Conservation (phyloP, 1,284 basidiomycete genomes). For the Cryptococcus hybrid region DNA sequence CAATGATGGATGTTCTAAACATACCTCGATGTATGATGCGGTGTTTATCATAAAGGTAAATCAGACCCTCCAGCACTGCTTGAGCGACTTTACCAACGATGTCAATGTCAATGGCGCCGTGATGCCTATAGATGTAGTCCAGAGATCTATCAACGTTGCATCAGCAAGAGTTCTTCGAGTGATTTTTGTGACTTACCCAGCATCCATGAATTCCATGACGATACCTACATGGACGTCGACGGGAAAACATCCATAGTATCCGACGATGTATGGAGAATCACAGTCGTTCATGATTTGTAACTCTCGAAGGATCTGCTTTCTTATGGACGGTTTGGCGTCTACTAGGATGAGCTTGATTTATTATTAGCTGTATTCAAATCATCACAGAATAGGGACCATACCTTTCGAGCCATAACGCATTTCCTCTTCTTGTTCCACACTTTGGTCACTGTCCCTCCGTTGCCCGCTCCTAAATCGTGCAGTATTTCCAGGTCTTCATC, state of each 20-base stretch:
- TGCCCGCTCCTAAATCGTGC: constrained; percentile 90
- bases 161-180: background rate
- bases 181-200: constrained; percentile 45
- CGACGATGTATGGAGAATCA: constrained; percentile 87
- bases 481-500: constrained; percentile 81
- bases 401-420: constrained; percentile 94
- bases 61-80: constrained; percentile 89
- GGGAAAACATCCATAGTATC: constrained; percentile 94
- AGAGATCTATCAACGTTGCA: constrained; percentile 51
- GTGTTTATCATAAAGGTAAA: constrained; percentile 98
- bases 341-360: constrained; percentile 83
- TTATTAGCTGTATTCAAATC: background rate
- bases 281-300: constrained; percentile 99
- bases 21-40: constrained; percentile 98
- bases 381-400: constrained; percentile 45
- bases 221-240: constrained; percentile 97
- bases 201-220: constrained; percentile 97
- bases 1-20: constrained; percentile 25
- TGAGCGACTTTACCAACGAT: constrained; percentile 89
- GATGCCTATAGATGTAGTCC: constrained; percentile 91
- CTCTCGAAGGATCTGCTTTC: constrained; percentile 96
- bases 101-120: constrained; percentile 83
- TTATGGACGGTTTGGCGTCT: constrained; percentile 94
- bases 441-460: constrained; percentile 94
- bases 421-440: constrained; percentile 89